Evolutionary conservation across 2,329 filamentous ascomycete species (phyloP).

Genomic region (Aschersonia sp.): DNA sequence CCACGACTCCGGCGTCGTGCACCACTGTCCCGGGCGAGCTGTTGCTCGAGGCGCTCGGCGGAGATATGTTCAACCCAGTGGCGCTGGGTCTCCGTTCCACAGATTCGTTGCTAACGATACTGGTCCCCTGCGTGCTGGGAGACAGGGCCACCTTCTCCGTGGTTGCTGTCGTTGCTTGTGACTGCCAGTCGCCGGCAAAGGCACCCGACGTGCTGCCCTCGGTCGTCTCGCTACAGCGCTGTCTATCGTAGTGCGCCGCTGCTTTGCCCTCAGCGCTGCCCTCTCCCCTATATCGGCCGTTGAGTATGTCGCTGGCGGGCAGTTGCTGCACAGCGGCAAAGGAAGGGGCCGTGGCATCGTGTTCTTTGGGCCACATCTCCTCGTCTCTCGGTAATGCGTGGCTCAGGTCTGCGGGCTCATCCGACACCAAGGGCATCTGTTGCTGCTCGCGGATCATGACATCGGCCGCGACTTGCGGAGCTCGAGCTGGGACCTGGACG

Average conservation of each 20-base stretch:
- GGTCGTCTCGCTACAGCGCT: constrained; percentile 47
- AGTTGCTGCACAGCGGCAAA: constrained; percentile 34
- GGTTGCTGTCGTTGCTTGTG: constrained; percentile 47
- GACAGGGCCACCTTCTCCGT: constrained; percentile 51
- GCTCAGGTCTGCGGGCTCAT: constrained; percentile 4
- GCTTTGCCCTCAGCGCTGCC: constrained; percentile 17
- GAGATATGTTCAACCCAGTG: constrained; percentile 23
- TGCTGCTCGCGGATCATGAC: constrained; percentile 11
- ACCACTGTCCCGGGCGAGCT: constrained; percentile 12
- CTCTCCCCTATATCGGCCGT: constrained; percentile 17
- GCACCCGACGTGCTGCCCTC: constrained; percentile 42
- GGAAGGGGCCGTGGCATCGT: constrained; percentile 27
- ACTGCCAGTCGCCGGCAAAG: constrained; percentile 44
- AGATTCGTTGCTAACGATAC: constrained; percentile 47
- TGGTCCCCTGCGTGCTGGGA: constrained; percentile 51
- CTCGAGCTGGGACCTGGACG: constrained; percentile 8
- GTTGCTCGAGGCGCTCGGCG: constrained; percentile 16
- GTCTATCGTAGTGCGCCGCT: constrained; percentile 28
- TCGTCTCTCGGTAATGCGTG: neutral
- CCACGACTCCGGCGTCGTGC: constrained; percentile 10
- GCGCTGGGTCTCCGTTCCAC: constrained; percentile 33
- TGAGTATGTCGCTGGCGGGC: constrained; percentile 34
- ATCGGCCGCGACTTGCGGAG: constrained; percentile 11
- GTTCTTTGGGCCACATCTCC: constrained; percentile 16
- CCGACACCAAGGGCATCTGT: constrained; percentile 4